phyloP scores from a whole-genome alignment of 2,329 filamentous ascomycete genomes.

The Beauveria scarabaeidicola region DNA sequence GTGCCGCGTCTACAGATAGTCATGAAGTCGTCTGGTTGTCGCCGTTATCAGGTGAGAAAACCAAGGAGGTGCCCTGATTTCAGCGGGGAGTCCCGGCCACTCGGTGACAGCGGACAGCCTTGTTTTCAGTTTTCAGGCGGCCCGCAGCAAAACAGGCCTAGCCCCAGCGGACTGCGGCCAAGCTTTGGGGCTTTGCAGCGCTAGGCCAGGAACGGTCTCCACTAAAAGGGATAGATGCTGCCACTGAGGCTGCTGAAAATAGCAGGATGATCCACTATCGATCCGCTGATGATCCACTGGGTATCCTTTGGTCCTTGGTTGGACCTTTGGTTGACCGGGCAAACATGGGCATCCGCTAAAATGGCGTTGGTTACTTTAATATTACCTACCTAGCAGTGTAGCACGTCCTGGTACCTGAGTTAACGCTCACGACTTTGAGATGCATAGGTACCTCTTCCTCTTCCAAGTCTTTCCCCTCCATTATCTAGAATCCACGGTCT shows the following conservation, averaged over 20 bases:
- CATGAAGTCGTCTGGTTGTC: not conserved
- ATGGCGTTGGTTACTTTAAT: too few species aligned
- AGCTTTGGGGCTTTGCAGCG: not conserved
- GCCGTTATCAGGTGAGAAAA: conserved; percentile 1
- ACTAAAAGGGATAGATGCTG: not conserved
- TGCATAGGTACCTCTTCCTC: too few species aligned
- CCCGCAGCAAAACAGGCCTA: not conserved
- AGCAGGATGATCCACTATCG: not conserved
- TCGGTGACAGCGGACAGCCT: too few species aligned
- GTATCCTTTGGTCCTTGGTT: conserved; percentile 1
- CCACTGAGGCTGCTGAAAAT: conserved; percentile 1
- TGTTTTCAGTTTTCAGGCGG: not conserved
- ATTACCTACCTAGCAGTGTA: too few species aligned
- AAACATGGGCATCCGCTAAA: not conserved
- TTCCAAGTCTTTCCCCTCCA: not conserved
- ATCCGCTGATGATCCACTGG: not conserved
- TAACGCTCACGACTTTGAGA: too few species aligned
- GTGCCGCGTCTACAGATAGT: too few species aligned
- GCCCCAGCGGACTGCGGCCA: not conserved
- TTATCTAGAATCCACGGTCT: not conserved
- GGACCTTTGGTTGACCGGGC: conserved; percentile 5
- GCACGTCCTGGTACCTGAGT: too few species aligned
- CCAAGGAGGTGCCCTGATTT: not conserved
- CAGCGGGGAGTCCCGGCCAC: too few species aligned
- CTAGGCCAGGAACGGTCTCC: conserved; percentile 1